Conservation (phyloP, 2,329 filamentous ascomycete genomes). For the Talaromyces pinophilus region DNA sequence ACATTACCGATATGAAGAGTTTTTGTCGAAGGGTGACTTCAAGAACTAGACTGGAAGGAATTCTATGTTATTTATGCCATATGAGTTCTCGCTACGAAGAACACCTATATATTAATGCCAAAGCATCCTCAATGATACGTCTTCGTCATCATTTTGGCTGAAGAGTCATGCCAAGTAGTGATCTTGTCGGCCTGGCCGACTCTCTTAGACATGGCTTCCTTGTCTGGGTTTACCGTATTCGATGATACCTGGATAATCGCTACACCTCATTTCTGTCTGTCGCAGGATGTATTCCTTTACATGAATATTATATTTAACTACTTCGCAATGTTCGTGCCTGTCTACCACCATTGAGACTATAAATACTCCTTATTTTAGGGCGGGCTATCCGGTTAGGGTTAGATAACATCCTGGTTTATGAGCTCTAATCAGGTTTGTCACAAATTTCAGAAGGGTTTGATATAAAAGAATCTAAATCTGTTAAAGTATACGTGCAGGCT, state of each 20-base stretch:
- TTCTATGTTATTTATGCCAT: neutral
- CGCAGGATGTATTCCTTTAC: neutral
- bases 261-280: neutral
- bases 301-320: neutral
- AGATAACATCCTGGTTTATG: neutral
- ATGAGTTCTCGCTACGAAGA: neutral
- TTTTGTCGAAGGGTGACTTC: constrained; percentile 21
- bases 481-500: neutral
- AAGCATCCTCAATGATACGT: neutral
- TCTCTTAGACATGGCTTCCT: neutral
- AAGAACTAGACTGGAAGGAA: constrained; percentile 8
- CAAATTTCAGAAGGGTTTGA: neutral
- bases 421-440: neutral
- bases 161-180: neutral
- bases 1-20: constrained; percentile 17
- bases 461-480: neutral
- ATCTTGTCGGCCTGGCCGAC: neutral
- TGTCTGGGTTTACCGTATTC: neutral
- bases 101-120: neutral
- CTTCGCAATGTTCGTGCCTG: neutral
- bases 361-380: neutral
- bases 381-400: neutral
- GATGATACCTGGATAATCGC: neutral
- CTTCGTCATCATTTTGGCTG: neutral
- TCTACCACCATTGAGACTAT: neutral